Base-by-base conservation (phyloP, 768 basidiomycete species). In the Leccinum subgranulosum region DNA sequence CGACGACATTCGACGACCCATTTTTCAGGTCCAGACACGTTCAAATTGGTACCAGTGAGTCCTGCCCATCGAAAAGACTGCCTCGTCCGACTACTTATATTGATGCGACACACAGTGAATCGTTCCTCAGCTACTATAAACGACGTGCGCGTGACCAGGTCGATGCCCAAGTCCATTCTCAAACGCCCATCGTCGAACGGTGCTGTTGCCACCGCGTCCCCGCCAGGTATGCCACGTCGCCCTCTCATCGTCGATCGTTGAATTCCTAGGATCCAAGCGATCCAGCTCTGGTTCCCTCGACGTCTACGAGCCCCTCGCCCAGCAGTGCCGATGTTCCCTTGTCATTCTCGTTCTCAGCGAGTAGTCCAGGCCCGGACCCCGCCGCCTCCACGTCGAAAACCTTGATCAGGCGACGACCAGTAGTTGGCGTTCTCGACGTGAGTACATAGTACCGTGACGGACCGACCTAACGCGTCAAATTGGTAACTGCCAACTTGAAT, bases 181-280 rank as follows among this genome's bases (percentile, higher is more conserved):
- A 53, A 50, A 31, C 21, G 17, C 5, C 23, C 31, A 3, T 43
- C 23, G 23, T 47, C 23, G 19, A 43, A 8, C 19, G 39, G 39
- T 11, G 15, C 0, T 14, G 7, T 19, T 2, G 1, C 5, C 11
- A 31, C 6, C 1, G 19, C 28, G 11, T 4, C 57, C 23, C 12
- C 29, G 33, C 41, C 54, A 62, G 64, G 64, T 66, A 56, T 23
- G 60, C 53, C 7, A 7, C 17, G 11, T 33, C 33, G 41, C 33
- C 17, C n/a, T 21, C 19, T 10, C 19, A 51, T 31, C 52, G 8
- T 52, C 15, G 50, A 41, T 21, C 36, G 21, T 49, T 36, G 55
- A 53, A 28, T 54, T 34, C 11, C 46, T 39, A 51, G 34, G 19
- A 39, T 23, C 21, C 36, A 43, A 34, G 43, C 23, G 19, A 19